Evolutionary conservation across 1,284 basidiomycete species (phyloP), one percentile per base, ranked within the genome.

Genomic region (Wallemia hederae): DNA sequence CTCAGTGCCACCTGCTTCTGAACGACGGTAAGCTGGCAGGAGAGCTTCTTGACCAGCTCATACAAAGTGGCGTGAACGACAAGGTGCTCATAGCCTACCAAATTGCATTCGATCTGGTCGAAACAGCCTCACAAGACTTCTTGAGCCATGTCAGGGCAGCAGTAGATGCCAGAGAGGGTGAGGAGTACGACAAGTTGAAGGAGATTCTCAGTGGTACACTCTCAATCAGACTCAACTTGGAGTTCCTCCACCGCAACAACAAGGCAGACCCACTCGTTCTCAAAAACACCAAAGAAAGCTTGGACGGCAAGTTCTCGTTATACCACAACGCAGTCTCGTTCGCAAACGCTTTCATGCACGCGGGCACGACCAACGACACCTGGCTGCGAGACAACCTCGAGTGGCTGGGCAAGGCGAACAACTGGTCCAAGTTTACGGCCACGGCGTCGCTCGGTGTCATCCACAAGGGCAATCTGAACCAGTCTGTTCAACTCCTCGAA

Each of bases 351-450:
- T 96, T 90, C 70, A 90, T 91, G 78, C 82, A 92, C 69, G 82
- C 90, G 25, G 91, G 91, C 58, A 97, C 91, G 1, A 89, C 88
- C 0, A 90, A 88, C 1, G 91, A 97, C 66, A 70, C 78, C 33
- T 97, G 96, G 75, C 74, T 97, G 27, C 81, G 88, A 11, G 86
- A 92, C 62, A 96, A 96, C 69, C 77, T 97, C 58, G 90, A 92
- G 69, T 97, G 89, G 88, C 78, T 97, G 1, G 84, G 80, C 25
- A 77, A 86, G 63, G 91, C 91, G 1, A 83, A 82, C 49, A 94
- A 97, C 69, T 97, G 91, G 91, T 86, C 87, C 55, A 97, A 96
- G 69, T 97, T 96, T 72, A 86, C 87, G 7, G 86, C 90, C 1
- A 94, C 91, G 5, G 89, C 90, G 25, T 88, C 85, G 7, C 79